Evolutionary conservation across 1,284 basidiomycete species (phyloP), one percentile per base, ranked within the genome.

Genomic region (Termitomyces sp.): DNA sequence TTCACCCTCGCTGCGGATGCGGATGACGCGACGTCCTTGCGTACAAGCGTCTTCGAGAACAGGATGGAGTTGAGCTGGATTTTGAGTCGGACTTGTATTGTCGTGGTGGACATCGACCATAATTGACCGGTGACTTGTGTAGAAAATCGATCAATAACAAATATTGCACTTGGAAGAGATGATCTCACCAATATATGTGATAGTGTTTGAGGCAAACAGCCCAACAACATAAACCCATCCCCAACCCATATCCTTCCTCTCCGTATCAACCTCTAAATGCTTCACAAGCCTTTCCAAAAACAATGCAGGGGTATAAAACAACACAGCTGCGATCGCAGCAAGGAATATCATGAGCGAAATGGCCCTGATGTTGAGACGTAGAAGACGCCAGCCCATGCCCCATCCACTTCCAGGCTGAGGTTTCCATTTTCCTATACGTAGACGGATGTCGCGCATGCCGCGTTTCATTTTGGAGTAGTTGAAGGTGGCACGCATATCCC

Each of bases 41-140:
- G 83, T 19, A 92, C 82, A 3, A 97, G 81, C 0, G 93, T 96
- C 73, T 97, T 97, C 47, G 85, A 84, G 66, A 92, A 97, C 6
- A 97, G 73, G 53, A 90, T 81, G 10, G 90, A 84, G 71, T 96
- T 96, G 52, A 97, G 76, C 66, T 96, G 92, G 17, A 89, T 80
- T 38, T 81, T 82, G 44, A 96, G 72, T 30, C 88, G 82, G 64
- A 84, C 81, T 70, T 88, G 86, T 13, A 91, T 68, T 9, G 76
- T 82, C 0, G 88, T 88, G 1, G 84, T 90, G 3, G 88, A 79
- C 42, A 92, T 58, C 7, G 84, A 85, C 84, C 84, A 92, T 15
- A 91, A 71, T 62, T 91, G 73, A 12, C 72, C 74, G 40, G 76
- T 75, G 30, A 73, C 77, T 79, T 55, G 4, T 39, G 38, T 24